A percentile compares a stretch with the other conserved stretches of the same genome.
These are phyloP conservation scores for Exophiala mesophila DNA, from an alignment of 2,329 filamentous ascomycete species.

Conservation along the genomic window DNA sequence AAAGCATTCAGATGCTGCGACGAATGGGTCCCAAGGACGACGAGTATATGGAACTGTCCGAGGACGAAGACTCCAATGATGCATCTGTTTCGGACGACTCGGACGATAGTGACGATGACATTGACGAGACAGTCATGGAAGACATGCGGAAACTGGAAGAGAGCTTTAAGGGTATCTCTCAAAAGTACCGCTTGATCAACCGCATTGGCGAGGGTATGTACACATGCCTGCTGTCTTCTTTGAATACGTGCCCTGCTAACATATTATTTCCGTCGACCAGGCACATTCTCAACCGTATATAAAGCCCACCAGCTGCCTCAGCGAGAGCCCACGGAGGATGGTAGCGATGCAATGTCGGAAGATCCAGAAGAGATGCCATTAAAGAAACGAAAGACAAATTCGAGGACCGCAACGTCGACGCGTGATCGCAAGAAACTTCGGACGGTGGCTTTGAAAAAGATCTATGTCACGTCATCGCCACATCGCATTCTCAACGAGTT, in stretches of 20 bases:
- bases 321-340: constrained; percentile 77
- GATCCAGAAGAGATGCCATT: constrained; percentile 72
- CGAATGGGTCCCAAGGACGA: constrained; percentile 2
- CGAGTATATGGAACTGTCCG: constrained; percentile 29
- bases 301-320: constrained; percentile 83
- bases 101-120: constrained; percentile 36
- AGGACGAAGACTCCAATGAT: constrained; percentile 30
- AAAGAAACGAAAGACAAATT: constrained; percentile 45
- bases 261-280: constrained; percentile 42
- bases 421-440: constrained; percentile 51
- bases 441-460: constrained; percentile 97
- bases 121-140: constrained; percentile 57
- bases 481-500: constrained; percentile 93
- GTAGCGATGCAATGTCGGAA: constrained; percentile 79
- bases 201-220: constrained; percentile 84
- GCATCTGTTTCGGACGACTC: constrained; percentile 23
- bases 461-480: constrained; percentile 96
- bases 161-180: constrained; percentile 76
- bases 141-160: constrained; percentile 84
- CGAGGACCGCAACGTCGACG: constrained; percentile 28
- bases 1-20: constrained; percentile 5
- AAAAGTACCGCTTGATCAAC: constrained; percentile 86
- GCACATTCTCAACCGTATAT: constrained; percentile 98
- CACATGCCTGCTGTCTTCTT: constrained; percentile 7
- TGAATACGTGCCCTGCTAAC: constrained; percentile 7